These are phyloP conservation scores for Sicyos baderoa DNA, from an alignment of 306 rosid species.

Conservation along the genomic window DNA sequence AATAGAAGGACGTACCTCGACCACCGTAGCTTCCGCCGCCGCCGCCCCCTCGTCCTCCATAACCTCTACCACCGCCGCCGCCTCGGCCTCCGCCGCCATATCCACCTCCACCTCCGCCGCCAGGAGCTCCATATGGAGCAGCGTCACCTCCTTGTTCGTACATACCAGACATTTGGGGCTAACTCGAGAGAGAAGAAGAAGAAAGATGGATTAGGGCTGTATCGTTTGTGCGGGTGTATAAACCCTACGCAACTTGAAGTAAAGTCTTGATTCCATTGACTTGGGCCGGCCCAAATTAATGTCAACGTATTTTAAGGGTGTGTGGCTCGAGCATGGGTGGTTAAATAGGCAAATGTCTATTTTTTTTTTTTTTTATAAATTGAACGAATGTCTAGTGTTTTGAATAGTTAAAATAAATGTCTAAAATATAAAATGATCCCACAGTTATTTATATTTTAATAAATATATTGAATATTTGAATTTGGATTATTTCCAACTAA, in stretches of 20 bases:
- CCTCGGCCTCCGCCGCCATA: slow-evolving; percentile 34
- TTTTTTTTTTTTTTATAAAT: no score
- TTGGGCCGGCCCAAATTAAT: slow-evolving; percentile 12
- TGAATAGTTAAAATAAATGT: no score
- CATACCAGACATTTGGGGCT: slow-evolving; percentile 65
- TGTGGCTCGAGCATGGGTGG: no score
- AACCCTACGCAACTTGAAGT: neutral
- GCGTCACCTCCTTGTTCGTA: slow-evolving; percentile 82
- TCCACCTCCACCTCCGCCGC: slow-evolving; percentile 35
- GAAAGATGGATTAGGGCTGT: slow-evolving; percentile 24
- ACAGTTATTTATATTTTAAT: no score
- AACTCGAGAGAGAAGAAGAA: slow-evolving; percentile 27
- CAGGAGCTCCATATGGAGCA: slow-evolving; percentile 59
- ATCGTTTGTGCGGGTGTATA: slow-evolving; percentile 8
- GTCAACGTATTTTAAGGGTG: no score
- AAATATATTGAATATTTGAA: no score
- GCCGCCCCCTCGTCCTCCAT: slow-evolving; percentile 30
- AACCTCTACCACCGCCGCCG: slow-evolving; percentile 29
- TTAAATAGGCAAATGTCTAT: no score
- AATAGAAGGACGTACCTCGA: slow-evolving; percentile 45
- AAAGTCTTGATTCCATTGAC: slow-evolving; percentile 3
- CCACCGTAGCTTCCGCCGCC: slow-evolving; percentile 53
- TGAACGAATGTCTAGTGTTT: no score
- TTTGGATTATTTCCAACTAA: no score
- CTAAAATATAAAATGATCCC: no score